Evolutionary conservation across 768 basidiomycete genomes (phyloP), one percentile per base, ranked within the genome.

Genomic region (Megacollybia marginata): DNA sequence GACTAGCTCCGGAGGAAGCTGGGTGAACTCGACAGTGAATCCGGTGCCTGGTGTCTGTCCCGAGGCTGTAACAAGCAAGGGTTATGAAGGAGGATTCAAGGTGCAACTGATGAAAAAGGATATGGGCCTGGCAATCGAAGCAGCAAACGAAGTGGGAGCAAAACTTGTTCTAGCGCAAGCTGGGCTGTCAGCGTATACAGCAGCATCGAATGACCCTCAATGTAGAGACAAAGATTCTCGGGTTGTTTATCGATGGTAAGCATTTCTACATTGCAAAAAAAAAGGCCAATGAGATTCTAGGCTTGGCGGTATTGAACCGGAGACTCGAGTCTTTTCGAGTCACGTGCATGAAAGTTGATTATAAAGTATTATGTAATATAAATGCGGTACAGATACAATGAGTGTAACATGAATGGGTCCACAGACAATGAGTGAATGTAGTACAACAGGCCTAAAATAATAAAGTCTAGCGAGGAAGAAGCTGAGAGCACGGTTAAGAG

Each of bases 71-170:
- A 71, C 71, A 16, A 72, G 69, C 48, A 65, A 60, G 44, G 63
- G 65, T 13, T 71, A 74, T 51, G 64, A 72, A 50, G 70, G 71
- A 15, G 71, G 71, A 13, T 73, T 74, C 51, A 71, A 72, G 60
- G 63, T 74, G 5, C 69, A 74, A 45, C 49, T 72, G 20, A 72
- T 74, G 71, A 72, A 71, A 56, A 74, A 74, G 57, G 71, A 73
- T 40, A 65, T 72, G 59, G 53, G 58, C 15, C 58, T 74, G 18
- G 72, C 72, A 1, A 61, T 68, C 2, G 62, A 64, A 15, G 70
- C 70, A 19, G 70, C 72, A 6, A 55, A 58, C 34, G 55, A 65
- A 51, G 66, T 68, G 2, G 62, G 61, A 33, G 71, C 68, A n/a
- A 69, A 64, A 40, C 57, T 74, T 10, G 63, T 72, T 2, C 51